These are phyloP conservation scores for Crithidia brevicula DNA, from an alignment of 208 protist genomes.

Conservation along the genomic window DNA sequence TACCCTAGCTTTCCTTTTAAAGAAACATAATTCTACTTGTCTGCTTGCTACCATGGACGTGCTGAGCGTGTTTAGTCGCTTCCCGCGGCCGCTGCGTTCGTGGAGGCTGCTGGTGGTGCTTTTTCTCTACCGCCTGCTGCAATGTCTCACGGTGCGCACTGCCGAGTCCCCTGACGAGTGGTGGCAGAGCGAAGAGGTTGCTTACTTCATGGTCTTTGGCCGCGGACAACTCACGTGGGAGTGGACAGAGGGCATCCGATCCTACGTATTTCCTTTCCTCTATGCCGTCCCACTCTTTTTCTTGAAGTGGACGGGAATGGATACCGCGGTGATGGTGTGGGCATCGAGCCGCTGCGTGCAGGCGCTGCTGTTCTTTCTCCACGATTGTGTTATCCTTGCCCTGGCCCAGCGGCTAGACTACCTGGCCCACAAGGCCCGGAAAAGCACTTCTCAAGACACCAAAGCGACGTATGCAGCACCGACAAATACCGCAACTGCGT, in stretches of 20 bases:
- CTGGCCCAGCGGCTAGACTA: constrained; percentile 39
- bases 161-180: constrained; percentile 84
- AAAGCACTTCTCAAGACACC: not conserved
- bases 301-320: constrained; percentile 53
- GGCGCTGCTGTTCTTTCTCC: constrained; percentile 42
- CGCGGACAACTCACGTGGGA: constrained; percentile 86
- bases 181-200: constrained; percentile 89
- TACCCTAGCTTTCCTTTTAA: too few species aligned
- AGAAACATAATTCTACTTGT: too few species aligned
- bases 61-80: constrained; percentile 22
- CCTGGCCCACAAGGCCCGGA: constrained; percentile 4
- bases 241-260: constrained; percentile 75
- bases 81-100: constrained; percentile 27
- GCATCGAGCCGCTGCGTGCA: constrained; percentile 50
- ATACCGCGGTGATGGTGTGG: constrained; percentile 63
- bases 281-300: constrained; percentile 60
- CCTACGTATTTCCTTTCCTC: constrained; percentile 68
- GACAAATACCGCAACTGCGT: too few species aligned
- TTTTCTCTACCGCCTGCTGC: constrained; percentile 57
- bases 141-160: constrained; percentile 50
- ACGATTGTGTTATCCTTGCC: constrained; percentile 44
- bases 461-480: not conserved
- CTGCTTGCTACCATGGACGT: constrained; percentile 18
- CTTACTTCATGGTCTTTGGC: constrained; percentile 81
- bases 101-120: constrained; percentile 19